phyloP scores from a whole-genome alignment of 257 asterid genomes.

The Cordia subcordata region DNA sequence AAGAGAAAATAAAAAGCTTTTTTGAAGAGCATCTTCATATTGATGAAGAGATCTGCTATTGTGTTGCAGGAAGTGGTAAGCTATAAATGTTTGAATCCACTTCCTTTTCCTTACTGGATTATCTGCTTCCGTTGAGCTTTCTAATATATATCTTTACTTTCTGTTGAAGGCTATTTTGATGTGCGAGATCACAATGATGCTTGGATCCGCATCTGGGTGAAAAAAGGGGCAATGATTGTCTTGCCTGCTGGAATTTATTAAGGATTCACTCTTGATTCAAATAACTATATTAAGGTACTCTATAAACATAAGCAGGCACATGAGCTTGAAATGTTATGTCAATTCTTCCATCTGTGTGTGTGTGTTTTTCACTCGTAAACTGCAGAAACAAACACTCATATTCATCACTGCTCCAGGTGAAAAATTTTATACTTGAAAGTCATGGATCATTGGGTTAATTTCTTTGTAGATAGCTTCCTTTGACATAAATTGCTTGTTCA shows the following conservation, averaged over 20 bases:
- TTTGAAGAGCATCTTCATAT: constrained; percentile 92
- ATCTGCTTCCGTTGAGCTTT: not conserved
- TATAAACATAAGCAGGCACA: not conserved
- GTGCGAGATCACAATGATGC: constrained; percentile 68
- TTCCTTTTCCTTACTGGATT: not conserved
- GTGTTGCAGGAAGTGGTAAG: constrained; percentile 91
- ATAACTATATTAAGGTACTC: constrained; percentile 68
- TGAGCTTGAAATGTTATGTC: not conserved
- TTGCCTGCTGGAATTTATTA: constrained; percentile 95
- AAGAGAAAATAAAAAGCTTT: constrained; percentile 75
- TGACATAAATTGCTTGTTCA: not conserved
- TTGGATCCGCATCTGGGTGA: constrained; percentile 90
- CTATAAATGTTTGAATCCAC: not conserved
- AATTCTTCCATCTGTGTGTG: not conserved
- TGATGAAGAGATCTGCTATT: constrained; percentile 91
- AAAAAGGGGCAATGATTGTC: constrained; percentile 86
- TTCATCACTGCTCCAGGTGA: too few species aligned
- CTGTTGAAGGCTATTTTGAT: constrained; percentile 73
- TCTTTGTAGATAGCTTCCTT: not conserved
- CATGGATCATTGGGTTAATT: not conserved
- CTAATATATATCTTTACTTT: constrained; percentile 1
- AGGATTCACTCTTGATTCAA: constrained; percentile 80
- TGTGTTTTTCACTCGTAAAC: not conserved
- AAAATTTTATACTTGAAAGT: too few species aligned
- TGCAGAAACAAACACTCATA: not conserved